Evolutionary conservation across 805 yeast genomes (phyloP), one percentile per base, ranked within the genome.

Genomic region (Lachancea thermotolerans): DNA sequence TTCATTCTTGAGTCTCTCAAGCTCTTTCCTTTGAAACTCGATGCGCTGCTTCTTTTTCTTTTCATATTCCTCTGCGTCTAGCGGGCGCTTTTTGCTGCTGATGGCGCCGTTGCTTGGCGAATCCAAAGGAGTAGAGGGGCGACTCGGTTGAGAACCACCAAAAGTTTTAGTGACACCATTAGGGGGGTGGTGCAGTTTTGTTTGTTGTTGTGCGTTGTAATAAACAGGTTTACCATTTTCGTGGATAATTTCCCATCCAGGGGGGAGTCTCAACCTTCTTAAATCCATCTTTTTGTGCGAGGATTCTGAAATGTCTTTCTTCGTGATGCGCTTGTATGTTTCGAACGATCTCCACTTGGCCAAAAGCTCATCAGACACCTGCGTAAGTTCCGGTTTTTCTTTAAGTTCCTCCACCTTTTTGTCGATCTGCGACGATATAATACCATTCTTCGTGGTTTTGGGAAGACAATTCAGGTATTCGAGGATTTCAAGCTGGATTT

Each of bases 251-350:
- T 63, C 66, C 67, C 67, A 63, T 4, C 67, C 67, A 5, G 59
- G 57, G 2, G 66, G 65, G 28, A 62, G 45, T 38, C 64, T 56
- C 18, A 59, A 50, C 45, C 66, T 59, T 53, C 66, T 58, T 11
- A 61, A 40, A 48, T 62, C 65, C 34, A 51, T 53, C 39, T 39
- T 50, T 64, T 33, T 67, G 43, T 39, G 57, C 12, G 55, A 46
- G 12, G 29, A 50, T 21, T 54, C 58, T 28, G 48, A 54, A 9
- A 60, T 49, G 34, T 59, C 65, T 44, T 49, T 73, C 54, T 90
- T 82, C 1, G 95, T 90, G 42, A 91, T 90, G 37, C 93, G 75
- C 58, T 82, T 85, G n/a, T 89, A 90, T 76, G 86, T 79, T 58
- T 84, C 82, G 48, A 86, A 74, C 21, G 68, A 68, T 37, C 81